These are phyloP conservation scores for Populus hybrid DNA, from an alignment of 441 rosid genomes.

Conservation along the genomic window DNA sequence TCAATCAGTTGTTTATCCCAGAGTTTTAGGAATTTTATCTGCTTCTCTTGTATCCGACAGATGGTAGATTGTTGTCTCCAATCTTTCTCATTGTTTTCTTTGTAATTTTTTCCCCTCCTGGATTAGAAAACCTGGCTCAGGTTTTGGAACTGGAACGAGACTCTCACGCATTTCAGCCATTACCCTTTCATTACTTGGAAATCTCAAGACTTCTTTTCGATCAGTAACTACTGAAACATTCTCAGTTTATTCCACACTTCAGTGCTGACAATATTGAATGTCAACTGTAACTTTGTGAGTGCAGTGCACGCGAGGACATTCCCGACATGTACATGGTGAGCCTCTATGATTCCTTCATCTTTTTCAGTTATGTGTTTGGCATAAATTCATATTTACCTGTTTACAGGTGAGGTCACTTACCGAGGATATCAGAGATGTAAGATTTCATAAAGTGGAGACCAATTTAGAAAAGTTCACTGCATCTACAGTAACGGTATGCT, in stretches of 20 bases:
- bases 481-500: constrained; percentile 80
- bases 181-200: constrained; percentile 88
- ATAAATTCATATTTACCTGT: constrained; percentile 8
- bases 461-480: constrained; percentile 87
- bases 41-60: not conserved
- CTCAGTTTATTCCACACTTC: constrained; percentile 15
- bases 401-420: constrained; percentile 75
- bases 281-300: constrained; percentile 21
- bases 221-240: constrained; percentile 48
- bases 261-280: constrained; percentile 7
- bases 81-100: constrained; percentile 7
- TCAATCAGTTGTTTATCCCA: not conserved
- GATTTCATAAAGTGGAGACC: constrained; percentile 91
- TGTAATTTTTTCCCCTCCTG: not conserved
- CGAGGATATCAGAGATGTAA: constrained; percentile 91
- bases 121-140: constrained; percentile 62
- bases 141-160: constrained; percentile 87
- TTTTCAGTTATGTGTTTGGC: constrained; percentile 7
- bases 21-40: not conserved
- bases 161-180: constrained; percentile 71
- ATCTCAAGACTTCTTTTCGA: constrained; percentile 84
- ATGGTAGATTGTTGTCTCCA: not conserved
- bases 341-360: constrained; percentile 8
- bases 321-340: constrained; percentile 87
- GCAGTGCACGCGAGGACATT: constrained; percentile 88